Evolutionary conservation across 1,139 yeast genomes (phyloP).

Genomic region (Schwanniomyces etchellsii): DNA sequence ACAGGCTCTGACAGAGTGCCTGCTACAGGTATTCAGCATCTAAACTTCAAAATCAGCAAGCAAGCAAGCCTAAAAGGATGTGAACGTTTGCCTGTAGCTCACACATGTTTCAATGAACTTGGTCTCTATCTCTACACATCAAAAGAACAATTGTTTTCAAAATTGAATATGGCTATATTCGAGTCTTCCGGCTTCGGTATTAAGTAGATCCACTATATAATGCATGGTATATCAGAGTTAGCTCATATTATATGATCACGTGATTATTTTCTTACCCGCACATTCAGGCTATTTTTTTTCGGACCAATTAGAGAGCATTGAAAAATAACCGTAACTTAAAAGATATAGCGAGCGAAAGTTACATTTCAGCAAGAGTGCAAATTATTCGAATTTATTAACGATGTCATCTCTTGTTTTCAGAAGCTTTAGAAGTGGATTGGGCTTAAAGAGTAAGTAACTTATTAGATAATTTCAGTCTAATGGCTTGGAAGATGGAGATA

Average conservation of each 20-base stretch:
- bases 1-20: slow-evolving; percentile 92
- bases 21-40: slow-evolving; percentile 79
- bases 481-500: too few species aligned
- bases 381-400: slow-evolving; percentile 6
- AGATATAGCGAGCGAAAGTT: neutral
- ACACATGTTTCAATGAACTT: slow-evolving; percentile 89
- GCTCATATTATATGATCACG: slow-evolving; percentile 1
- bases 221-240: neutral
- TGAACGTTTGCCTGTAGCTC: slow-evolving; percentile 71
- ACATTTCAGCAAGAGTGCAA: slow-evolving; percentile 2
- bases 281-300: neutral
- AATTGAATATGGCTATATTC: slow-evolving; percentile 59
- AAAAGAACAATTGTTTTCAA: slow-evolving; percentile 46
- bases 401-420: slow-evolving; percentile 47
- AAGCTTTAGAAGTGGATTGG: slow-evolving; percentile 48
- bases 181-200: slow-evolving; percentile 88
- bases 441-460: slow-evolving; percentile 32
- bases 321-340: slow-evolving; percentile 8
- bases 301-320: slow-evolving; percentile 9
- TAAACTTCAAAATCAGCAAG: slow-evolving; percentile 61
- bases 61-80: slow-evolving; percentile 40
- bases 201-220: slow-evolving; percentile 25
- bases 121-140: slow-evolving; percentile 64
- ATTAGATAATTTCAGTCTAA: neutral
- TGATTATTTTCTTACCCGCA: slow-evolving; percentile 7